phyloP scores from a whole-genome alignment of 1,284 basidiomycete genomes.

The Leccinum angustisporum region DNA sequence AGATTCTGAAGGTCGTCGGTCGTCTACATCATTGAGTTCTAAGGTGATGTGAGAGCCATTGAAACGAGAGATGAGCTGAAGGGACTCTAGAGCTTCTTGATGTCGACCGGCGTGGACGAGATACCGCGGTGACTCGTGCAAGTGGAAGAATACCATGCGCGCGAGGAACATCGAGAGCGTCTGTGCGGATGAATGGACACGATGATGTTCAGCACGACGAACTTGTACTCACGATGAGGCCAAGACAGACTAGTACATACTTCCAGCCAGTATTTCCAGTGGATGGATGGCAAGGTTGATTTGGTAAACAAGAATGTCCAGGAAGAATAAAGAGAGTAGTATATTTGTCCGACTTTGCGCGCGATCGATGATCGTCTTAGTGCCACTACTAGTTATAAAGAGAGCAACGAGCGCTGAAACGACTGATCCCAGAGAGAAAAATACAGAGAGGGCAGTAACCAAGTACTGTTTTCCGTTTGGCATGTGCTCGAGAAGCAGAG shows the following conservation, averaged over 20 bases:
- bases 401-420: conserved; percentile 73
- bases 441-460: conserved; percentile 92
- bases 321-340: conserved; percentile 68
- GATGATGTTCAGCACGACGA: background rate
- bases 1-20: conserved; percentile 34
- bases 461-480: conserved; percentile 90
- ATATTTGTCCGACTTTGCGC: too few relatives aligned
- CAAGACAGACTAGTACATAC: conserved; percentile 73
- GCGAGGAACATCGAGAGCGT: conserved; percentile 85
- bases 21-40: conserved; percentile 71
- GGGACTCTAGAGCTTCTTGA: conserved; percentile 78
- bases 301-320: conserved; percentile 63
- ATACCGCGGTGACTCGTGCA: conserved; percentile 92
- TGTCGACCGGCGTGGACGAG: conserved; percentile 83
- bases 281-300: conserved; percentile 59
- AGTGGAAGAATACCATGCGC: conserved; percentile 84
- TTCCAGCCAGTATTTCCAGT: conserved; percentile 85
- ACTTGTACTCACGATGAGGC: conserved; percentile 59
- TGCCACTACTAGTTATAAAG: too few relatives aligned
- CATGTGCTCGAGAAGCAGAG: conserved; percentile 91
- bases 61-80: conserved; percentile 81
- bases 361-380: too few relatives aligned
- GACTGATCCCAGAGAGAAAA: conserved; percentile 92
- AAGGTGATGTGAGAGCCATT: conserved; percentile 75
- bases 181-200: conserved; percentile 40